Evolutionary conservation across 257 asterid genomes (phyloP).

Genomic region (Orobanche coerulescens): DNA sequence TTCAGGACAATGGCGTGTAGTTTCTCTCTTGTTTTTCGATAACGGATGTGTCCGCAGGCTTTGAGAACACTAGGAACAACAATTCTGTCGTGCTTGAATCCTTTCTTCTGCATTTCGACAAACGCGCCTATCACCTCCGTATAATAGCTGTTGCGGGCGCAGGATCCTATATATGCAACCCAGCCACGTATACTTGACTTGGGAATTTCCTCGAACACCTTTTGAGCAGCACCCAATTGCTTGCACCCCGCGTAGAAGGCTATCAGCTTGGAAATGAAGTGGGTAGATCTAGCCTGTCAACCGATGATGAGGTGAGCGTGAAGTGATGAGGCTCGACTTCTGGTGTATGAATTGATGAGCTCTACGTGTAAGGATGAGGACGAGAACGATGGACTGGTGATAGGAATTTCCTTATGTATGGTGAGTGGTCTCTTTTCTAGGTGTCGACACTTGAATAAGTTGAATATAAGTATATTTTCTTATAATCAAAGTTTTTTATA

Average conservation of each 20-base stretch:
- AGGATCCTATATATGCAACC: constrained; percentile 54
- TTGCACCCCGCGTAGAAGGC: constrained; percentile 38
- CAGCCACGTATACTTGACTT: constrained; percentile 38
- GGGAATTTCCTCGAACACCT: constrained; percentile 64
- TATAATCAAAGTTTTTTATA: no score
- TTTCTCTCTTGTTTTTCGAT: constrained; percentile 34
- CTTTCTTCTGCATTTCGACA: constrained; percentile 33
- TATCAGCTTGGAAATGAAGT: constrained; percentile 42
- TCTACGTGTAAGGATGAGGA: constrained; percentile 32
- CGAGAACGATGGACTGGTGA: constrained; percentile 7
- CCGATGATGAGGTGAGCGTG: constrained; percentile 51
- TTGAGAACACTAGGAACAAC: constrained; percentile 66
- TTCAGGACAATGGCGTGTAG: constrained; percentile 43
- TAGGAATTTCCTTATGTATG: not conserved
- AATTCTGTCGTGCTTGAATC: constrained; percentile 32
- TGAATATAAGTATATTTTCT: no score
- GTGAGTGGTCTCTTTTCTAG: no score
- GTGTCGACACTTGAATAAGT: no score
- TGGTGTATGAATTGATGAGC: constrained; percentile 32
- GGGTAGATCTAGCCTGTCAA: constrained; percentile 33
- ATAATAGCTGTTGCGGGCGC: constrained; percentile 42
- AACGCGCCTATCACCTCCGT: constrained; percentile 42
- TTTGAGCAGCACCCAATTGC: constrained; percentile 32
- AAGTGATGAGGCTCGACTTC: constrained; percentile 31
- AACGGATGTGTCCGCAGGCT: constrained; percentile 61